Evolutionary conservation across 2,329 filamentous ascomycete species (phyloP), one percentile per base, ranked within the genome.

Genomic region (Botryotinia globosa): DNA sequence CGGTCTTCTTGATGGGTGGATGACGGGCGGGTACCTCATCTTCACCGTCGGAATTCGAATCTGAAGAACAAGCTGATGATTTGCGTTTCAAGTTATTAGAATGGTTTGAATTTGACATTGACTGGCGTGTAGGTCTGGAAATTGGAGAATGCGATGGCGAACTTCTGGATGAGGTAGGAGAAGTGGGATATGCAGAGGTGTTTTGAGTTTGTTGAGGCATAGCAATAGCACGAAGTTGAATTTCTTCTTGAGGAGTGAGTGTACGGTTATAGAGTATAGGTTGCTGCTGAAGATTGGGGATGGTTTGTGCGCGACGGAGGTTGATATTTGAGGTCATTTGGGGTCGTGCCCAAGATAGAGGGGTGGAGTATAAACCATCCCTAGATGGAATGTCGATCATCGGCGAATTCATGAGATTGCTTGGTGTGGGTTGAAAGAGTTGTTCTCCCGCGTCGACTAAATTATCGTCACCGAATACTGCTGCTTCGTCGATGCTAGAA

Each of bases 1-100:
- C 91, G 45, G 91, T 92, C 84, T 94, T 94, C 84, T 93, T 94
- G 29, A 85, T 82, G 0, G 86, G 86, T 61, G 82, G 84, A 76
- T 80, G 73, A 7, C 69, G 72, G 7, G 51, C 48, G 86, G 77
- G 85, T 61, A 87, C 84, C n/a, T 90, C 87, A 64, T 89, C 87
- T 39, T 88, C 77, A 14, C 74, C 75, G 2, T 79, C 76, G 6
- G 76, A 75, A 25, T 79, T 79, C 42, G 78, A 77, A 18, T 76
- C 72, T 25, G 75, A 78, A 10, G 74, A 65, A 29, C 51, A 64
- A 34, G 58, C 45, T 34, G 67, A 71, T n/a, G 73, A 72, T 72
- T 72, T 69, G 18, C 68, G 64, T 54, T 73, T 74, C 25, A 44
- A 89, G 88, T 10, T 90, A 91, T 32, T 89, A 88, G 73, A 82